These are phyloP conservation scores for Stephanodiscus triporus DNA, from an alignment of 108 stramenopile genomes.

Conservation along the genomic window DNA sequence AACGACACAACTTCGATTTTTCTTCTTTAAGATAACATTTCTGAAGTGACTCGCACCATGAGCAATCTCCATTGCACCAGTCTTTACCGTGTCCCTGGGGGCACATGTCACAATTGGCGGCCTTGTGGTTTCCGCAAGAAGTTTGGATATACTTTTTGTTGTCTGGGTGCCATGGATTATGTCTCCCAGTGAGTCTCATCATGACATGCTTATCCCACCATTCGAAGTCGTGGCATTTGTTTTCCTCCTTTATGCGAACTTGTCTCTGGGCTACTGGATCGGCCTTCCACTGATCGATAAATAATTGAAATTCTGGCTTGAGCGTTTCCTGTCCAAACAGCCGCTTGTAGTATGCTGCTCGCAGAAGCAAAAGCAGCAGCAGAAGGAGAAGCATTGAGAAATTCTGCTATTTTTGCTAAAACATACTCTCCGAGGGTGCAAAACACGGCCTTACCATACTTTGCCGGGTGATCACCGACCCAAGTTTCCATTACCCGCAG, in stretches of 20 bases:
- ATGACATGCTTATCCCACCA: constrained; percentile 58
- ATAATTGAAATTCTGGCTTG: constrained; percentile 49
- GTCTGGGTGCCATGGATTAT: constrained; percentile 48
- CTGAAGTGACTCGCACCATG: constrained; percentile 28
- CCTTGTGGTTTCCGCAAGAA: constrained; percentile 49
- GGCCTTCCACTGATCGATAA: constrained; percentile 45
- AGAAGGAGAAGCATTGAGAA: too few relatives aligned
- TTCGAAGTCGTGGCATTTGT: constrained; percentile 55
- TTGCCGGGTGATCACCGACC: constrained; percentile 55
- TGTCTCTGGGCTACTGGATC: constrained; percentile 51
- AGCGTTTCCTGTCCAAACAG: constrained; percentile 38
- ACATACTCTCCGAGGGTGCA: neutral
- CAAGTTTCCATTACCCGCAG: constrained; percentile 54
- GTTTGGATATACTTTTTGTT: constrained; percentile 40
- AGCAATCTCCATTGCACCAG: constrained; percentile 54
- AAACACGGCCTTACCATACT: neutral
- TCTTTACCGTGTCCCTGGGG: constrained; percentile 46
- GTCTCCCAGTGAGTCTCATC: constrained; percentile 46
- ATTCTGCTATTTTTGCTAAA: neutral
- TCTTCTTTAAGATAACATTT: constrained; percentile 24
- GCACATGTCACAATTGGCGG: constrained; percentile 34
- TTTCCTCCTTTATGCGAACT: constrained; percentile 35
- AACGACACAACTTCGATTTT: constrained; percentile 9
- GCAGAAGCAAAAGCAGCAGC: neutral
- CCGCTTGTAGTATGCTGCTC: constrained; percentile 35